Conservation (phyloP, 179 eudicot genomes). For the Drosera spatulata region DNA sequence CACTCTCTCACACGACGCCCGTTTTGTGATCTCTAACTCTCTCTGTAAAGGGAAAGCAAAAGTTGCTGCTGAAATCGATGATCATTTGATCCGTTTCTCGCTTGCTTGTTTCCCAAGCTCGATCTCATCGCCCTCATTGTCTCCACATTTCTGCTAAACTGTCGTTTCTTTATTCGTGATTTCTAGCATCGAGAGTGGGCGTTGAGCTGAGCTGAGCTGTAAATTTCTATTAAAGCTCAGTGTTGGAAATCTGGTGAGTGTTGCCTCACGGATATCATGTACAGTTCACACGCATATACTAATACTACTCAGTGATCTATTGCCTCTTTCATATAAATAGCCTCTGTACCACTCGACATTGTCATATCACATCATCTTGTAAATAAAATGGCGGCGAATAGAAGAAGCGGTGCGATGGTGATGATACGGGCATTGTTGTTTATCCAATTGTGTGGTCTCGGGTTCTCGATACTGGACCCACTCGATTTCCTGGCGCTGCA, state of each 20-base stretch:
- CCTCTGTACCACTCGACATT: too few relatives aligned
- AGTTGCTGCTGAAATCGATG: background rate
- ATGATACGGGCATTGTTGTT: background rate
- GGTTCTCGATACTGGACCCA: slow-evolving; percentile 23
- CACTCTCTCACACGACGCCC: too few relatives aligned
- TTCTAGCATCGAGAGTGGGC: background rate
- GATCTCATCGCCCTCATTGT: background rate
- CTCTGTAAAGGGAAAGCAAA: background rate
- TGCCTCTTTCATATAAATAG: too few relatives aligned
- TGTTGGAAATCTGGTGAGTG: too few relatives aligned
- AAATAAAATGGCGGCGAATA: background rate
- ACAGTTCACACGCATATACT: too few relatives aligned
- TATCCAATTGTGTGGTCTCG: background rate
- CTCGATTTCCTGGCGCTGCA: slow-evolving; percentile 47
- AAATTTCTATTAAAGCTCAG: too few relatives aligned
- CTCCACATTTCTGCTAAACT: background rate
- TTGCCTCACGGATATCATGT: too few relatives aligned
- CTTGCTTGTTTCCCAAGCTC: slow-evolving; percentile 1
- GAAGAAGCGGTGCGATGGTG: background rate
- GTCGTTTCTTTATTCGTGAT: background rate
- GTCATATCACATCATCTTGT: background rate
- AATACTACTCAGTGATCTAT: too few relatives aligned
- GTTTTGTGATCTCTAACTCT: background rate
- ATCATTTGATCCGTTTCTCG: background rate
- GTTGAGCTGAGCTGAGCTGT: too few relatives aligned